A percentile compares a stretch with the other conserved stretches of the same genome.
Conservation (phyloP, 805 yeast genomes). For the Candida taoyuanica region DNA sequence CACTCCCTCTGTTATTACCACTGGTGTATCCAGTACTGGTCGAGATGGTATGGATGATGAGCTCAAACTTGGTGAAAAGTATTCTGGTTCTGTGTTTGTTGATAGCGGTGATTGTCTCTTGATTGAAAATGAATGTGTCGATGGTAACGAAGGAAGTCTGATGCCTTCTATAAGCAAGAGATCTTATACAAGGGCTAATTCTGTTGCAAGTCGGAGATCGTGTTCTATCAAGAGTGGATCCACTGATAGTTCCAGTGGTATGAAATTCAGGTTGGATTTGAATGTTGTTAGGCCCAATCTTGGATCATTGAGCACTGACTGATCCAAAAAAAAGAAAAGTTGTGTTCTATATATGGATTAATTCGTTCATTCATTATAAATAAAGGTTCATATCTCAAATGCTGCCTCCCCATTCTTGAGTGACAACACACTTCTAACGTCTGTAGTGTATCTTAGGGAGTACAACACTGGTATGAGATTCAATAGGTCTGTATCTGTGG, state of each 20-base stretch:
- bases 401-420: constrained; percentile 68
- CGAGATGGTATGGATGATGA: too few relatives aligned
- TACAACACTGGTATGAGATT: constrained; percentile 75
- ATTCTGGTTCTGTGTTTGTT: too few relatives aligned
- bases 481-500: constrained; percentile 79
- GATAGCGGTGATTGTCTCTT: not conserved
- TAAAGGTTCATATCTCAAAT: constrained; percentile 35
- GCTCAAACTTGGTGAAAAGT: too few relatives aligned
- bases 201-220: constrained; percentile 3
- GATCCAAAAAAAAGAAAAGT: not conserved
- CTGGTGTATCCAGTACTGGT: not conserved
- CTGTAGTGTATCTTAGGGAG: constrained; percentile 74
- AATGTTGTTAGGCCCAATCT: constrained; percentile 53
- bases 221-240: constrained; percentile 3
- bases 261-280: constrained; percentile 44
- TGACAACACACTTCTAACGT: constrained; percentile 74
- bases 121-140: not conserved
- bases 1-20: too few relatives aligned
- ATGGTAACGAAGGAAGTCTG: constrained; percentile 9
- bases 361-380: constrained; percentile 2
- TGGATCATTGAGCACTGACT: constrained; percentile 28
- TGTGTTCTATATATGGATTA: not conserved
- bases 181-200: constrained; percentile 7
- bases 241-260: constrained; percentile 1
- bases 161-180: constrained; percentile 8